Percentiles rank a stretch among this genome's conserved stretches.
Evolutionary conservation across 1,284 basidiomycete genomes (phyloP).

Genomic region (Cutaneotrichosporon sp.): DNA sequence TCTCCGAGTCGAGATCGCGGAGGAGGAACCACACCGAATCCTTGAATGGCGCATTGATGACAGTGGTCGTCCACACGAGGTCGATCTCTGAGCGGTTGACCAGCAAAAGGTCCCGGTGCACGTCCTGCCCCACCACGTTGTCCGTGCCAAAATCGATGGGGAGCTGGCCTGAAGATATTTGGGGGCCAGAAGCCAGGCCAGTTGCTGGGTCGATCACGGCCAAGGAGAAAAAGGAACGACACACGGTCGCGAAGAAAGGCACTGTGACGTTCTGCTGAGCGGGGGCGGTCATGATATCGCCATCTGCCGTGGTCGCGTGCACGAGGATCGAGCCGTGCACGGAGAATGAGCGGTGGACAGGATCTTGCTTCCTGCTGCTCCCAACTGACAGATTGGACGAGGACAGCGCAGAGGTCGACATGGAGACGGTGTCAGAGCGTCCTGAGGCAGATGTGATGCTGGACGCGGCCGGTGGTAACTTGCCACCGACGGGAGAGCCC

Average conservation of each 20-base stretch:
- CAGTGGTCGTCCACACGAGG: slow-evolving; percentile 39
- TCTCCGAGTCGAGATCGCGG: slow-evolving; percentile 46
- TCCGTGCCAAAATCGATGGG: slow-evolving; percentile 42
- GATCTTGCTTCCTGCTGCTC: slow-evolving; percentile 21
- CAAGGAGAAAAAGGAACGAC: slow-evolving; percentile 41
- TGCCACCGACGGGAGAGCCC: slow-evolving; percentile 5
- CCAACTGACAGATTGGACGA: slow-evolving; percentile 7
- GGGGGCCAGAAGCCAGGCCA: slow-evolving; percentile 29
- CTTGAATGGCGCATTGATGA: slow-evolving; percentile 37
- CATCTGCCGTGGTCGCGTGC: slow-evolving; percentile 23
- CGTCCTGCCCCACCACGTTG: slow-evolving; percentile 34
- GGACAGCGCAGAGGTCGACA: background rate
- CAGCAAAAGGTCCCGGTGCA: slow-evolving; percentile 42
- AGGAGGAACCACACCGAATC: slow-evolving; percentile 44
- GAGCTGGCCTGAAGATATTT: slow-evolving; percentile 35
- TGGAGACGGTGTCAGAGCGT: background rate
- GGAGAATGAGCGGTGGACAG: slow-evolving; percentile 40
- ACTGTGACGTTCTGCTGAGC: slow-evolving; percentile 28
- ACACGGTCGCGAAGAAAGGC: slow-evolving; percentile 45
- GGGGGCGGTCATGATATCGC: background rate
- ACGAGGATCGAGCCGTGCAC: slow-evolving; percentile 43
- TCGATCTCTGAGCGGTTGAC: slow-evolving; percentile 47
- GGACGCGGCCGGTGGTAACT: slow-evolving; percentile 4
- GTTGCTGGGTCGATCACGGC: slow-evolving; percentile 38
- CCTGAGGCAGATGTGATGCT: slow-evolving; percentile 1